phyloP scores from a whole-genome alignment of 495 filamentous ascomycete species.

The Penicillium cataractarum region DNA sequence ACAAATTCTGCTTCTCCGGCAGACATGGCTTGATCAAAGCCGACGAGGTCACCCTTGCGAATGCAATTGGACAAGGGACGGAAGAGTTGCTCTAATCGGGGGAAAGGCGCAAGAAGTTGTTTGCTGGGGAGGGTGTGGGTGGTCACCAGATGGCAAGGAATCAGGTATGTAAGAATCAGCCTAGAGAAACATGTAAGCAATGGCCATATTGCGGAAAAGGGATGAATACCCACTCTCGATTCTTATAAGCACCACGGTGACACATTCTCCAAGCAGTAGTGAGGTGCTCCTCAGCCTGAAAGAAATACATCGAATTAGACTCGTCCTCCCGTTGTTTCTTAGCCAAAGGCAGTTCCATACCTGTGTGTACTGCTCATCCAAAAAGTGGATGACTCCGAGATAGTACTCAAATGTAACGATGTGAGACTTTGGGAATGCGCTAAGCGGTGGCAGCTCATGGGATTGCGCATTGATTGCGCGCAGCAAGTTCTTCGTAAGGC shows the following conservation, averaged over 20 bases:
- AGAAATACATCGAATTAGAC: neutral
- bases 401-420: conserved; percentile 98
- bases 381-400: conserved; percentile 81
- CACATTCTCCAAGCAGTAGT: conserved; percentile 78
- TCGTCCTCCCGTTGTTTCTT: neutral
- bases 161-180: conserved; percentile 91
- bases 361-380: conserved; percentile 87
- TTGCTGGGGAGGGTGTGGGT: conserved; percentile 78
- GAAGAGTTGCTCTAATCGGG: conserved; percentile 78
- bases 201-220: conserved; percentile 43
- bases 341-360: conserved; percentile 42
- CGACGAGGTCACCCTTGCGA: conserved; percentile 75
- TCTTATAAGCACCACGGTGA: conserved; percentile 67
- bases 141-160: conserved; percentile 88
- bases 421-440: conserved; percentile 80
- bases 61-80: conserved; percentile 75
- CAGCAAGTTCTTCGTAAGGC: conserved; percentile 88
- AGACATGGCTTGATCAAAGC: conserved; percentile 81
- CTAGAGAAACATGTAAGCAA: conserved; percentile 44
- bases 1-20: conserved; percentile 87
- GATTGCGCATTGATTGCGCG: conserved; percentile 73
- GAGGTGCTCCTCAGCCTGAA: conserved; percentile 77
- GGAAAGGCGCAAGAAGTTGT: conserved; percentile 71
- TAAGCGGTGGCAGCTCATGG: conserved; percentile 74
- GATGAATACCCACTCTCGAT: conserved; percentile 70